These are phyloP conservation scores for Citrus hindsii DNA, from an alignment of 345 rosid genomes.

Conservation along the genomic window DNA sequence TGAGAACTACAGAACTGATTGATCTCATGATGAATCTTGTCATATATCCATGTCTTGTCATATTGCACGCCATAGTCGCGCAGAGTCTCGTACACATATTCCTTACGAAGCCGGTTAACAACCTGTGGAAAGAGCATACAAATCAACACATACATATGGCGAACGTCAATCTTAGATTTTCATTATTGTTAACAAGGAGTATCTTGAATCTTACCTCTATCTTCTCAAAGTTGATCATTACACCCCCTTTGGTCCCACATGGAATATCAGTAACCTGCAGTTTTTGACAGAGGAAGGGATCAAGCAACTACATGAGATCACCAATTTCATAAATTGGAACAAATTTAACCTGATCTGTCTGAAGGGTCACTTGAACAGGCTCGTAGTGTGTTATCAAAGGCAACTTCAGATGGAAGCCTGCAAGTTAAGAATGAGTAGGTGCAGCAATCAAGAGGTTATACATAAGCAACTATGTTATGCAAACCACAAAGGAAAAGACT, in stretches of 20 bases:
- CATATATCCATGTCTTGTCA: constrained; percentile 93
- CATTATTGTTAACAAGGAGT: background rate
- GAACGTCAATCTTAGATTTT: constrained; percentile 1
- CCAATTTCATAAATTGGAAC: background rate
- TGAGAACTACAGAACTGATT: constrained; percentile 97
- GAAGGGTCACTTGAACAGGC: constrained; percentile 95
- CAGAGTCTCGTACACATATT: constrained; percentile 76
- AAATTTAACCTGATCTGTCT: constrained; percentile 68
- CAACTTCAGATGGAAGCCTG: constrained; percentile 82
- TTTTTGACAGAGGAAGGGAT: constrained; percentile 1
- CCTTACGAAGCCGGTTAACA: constrained; percentile 78
- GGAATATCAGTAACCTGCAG: constrained; percentile 85
- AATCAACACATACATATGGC: constrained; percentile 5
- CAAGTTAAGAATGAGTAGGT: constrained; percentile 1
- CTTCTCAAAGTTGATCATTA: constrained; percentile 91
- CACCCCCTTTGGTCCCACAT: constrained; percentile 96
- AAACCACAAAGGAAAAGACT: background rate
- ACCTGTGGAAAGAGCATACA: constrained; percentile 40
- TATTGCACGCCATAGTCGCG: constrained; percentile 81
- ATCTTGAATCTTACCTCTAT: constrained; percentile 54
- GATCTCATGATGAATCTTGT: constrained; percentile 98
- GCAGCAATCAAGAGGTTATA: background rate
- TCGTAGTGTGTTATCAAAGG: constrained; percentile 79
- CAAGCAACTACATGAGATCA: constrained; percentile 9
- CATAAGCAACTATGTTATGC: background rate